phyloP scores from a whole-genome alignment of 2,329 filamentous ascomycete genomes.

The Colletotrichum sp. region DNA sequence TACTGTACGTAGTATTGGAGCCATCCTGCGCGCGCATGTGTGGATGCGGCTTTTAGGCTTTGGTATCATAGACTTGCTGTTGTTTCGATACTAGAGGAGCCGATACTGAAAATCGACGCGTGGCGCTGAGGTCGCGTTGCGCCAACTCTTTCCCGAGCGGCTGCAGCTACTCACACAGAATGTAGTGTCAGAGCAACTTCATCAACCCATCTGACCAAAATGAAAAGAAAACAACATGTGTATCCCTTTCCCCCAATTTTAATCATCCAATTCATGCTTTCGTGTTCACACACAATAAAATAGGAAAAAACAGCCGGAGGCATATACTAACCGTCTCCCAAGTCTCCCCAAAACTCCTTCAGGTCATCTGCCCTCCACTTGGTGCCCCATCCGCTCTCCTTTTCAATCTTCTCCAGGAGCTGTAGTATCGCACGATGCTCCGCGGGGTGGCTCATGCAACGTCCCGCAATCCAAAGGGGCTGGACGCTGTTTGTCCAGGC shows the following conservation, averaged over 20 bases:
- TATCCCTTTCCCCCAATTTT: background rate
- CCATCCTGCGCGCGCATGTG: background rate
- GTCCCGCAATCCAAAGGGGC: slow-evolving; percentile 61
- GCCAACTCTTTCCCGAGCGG: slow-evolving; percentile 11
- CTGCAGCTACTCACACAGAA: slow-evolving; percentile 6
- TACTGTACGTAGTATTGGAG: background rate
- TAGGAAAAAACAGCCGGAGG: slow-evolving; percentile 2
- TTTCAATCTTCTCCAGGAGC: slow-evolving; percentile 55
- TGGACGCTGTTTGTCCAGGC: slow-evolving; percentile 64
- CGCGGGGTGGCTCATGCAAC: slow-evolving; percentile 54
- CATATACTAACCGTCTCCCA: slow-evolving; percentile 21
- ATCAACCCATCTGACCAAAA: background rate
- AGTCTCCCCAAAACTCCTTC: slow-evolving; percentile 42
- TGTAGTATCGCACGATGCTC: slow-evolving; percentile 45
- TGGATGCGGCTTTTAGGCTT: background rate
- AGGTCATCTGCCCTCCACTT: slow-evolving; percentile 58
- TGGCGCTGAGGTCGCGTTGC: slow-evolving; percentile 13
- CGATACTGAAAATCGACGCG: slow-evolving; percentile 16
- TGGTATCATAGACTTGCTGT: slow-evolving; percentile 2
- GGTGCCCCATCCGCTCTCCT: slow-evolving; percentile 57
- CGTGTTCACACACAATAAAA: background rate
- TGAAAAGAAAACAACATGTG: background rate
- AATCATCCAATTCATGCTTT: background rate
- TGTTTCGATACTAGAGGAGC: slow-evolving; percentile 1
- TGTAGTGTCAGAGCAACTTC: slow-evolving; percentile 1